These are phyloP conservation scores for Bonia amplexicaulis DNA, from an alignment of 176 grass and related monocot species.

Conservation along the genomic window DNA sequence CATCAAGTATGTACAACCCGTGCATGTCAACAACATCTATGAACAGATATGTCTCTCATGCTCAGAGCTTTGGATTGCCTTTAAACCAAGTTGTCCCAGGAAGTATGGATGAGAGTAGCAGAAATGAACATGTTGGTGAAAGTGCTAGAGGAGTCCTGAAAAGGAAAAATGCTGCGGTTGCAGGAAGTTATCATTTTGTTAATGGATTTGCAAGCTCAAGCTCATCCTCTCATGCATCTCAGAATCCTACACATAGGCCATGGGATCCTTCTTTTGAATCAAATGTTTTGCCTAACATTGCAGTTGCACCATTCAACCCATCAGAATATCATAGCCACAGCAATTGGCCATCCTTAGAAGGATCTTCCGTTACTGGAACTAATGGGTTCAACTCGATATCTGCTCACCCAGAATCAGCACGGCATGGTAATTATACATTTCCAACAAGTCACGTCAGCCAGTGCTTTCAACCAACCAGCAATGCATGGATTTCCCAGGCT, in stretches of 20 bases:
- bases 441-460: slow-evolving; percentile 33
- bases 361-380: slow-evolving; percentile 34
- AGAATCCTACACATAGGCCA: slow-evolving; percentile 42
- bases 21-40: slow-evolving; percentile 46
- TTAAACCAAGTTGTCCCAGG: slow-evolving; percentile 38
- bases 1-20: slow-evolving; percentile 49
- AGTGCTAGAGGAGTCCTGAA: slow-evolving; percentile 42
- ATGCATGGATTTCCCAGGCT: slow-evolving; percentile 52
- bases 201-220: slow-evolving; percentile 63
- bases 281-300: slow-evolving; percentile 34
- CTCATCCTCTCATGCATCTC: slow-evolving; percentile 48
- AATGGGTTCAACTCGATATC: slow-evolving; percentile 34
- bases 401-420: slow-evolving; percentile 40
- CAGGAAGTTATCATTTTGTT: slow-evolving; percentile 43
- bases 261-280: slow-evolving; percentile 49
- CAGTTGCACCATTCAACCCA: slow-evolving; percentile 26
- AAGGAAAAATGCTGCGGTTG: slow-evolving; percentile 48
- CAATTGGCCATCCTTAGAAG: slow-evolving; percentile 41
- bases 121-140: slow-evolving; percentile 49
- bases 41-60: slow-evolving; percentile 39
- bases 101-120: slow-evolving; percentile 43
- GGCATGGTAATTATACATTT: slow-evolving; percentile 38
- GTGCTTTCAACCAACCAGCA: slow-evolving; percentile 30
- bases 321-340: slow-evolving; percentile 41
- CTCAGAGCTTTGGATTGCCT: slow-evolving; percentile 41